A percentile compares a stretch with the other conserved stretches of the same genome.
These are phyloP conservation scores for Metschnikowia henanensis DNA, from an alignment of 805 yeast genomes.

Conservation along the genomic window DNA sequence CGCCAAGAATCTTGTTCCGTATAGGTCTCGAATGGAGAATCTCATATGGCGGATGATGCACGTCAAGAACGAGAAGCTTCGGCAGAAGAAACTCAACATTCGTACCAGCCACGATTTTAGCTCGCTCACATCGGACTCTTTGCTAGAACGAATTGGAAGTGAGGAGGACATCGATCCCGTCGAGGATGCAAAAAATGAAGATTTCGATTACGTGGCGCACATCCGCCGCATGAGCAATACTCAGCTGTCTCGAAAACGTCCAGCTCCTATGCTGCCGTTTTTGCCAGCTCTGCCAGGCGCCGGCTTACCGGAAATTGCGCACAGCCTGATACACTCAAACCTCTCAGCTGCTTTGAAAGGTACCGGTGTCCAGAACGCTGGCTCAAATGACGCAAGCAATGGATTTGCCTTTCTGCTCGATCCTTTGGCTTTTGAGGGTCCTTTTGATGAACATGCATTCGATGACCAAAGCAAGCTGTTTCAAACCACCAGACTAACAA, in stretches of 20 bases:
- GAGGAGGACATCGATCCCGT: constrained; percentile 8
- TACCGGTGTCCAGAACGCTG: neutral
- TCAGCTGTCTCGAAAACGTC: constrained; percentile 17
- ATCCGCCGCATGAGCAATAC: constrained; percentile 55
- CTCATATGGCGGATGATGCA: constrained; percentile 88
- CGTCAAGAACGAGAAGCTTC: constrained; percentile 27
- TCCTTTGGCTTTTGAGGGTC: constrained; percentile 46
- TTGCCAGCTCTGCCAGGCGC: constrained; percentile 7
- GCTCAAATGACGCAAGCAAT: constrained; percentile 7
- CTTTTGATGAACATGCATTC: constrained; percentile 28
- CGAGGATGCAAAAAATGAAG: constrained; percentile 49
- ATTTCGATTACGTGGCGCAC: constrained; percentile 65
- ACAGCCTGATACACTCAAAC: constrained; percentile 15
- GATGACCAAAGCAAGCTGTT: constrained; percentile 16
- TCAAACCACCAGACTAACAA: neutral
- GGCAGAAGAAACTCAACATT: constrained; percentile 4
- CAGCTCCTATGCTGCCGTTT: constrained; percentile 22
- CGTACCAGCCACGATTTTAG: constrained; percentile 12
- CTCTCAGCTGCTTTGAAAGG: constrained; percentile 21
- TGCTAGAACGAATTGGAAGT: constrained; percentile 8
- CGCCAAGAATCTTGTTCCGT: constrained; percentile 74
- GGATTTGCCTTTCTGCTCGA: constrained; percentile 40
- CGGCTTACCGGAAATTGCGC: constrained; percentile 3
- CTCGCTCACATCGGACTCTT: constrained; percentile 9
- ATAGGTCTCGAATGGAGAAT: constrained; percentile 76